Percentiles rank a stretch among this genome's conserved stretches.
These are phyloP conservation scores for Ogataea methanolica DNA, from an alignment of 805 yeast species.

Conservation along the genomic window DNA sequence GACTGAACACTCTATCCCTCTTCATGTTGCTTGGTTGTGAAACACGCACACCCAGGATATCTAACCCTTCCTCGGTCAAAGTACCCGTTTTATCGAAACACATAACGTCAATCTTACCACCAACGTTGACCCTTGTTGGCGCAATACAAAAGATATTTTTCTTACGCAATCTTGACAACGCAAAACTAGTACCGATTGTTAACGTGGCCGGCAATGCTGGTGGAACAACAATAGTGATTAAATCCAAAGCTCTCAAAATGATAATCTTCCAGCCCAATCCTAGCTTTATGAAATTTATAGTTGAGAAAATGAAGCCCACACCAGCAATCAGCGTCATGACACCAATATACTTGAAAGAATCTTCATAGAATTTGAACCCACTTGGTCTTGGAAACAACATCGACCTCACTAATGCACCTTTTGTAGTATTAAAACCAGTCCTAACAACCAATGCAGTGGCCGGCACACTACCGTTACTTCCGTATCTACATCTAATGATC, in stretches of 20 bases:
- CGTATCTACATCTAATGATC: constrained; percentile 73
- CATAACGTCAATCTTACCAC: constrained; percentile 85
- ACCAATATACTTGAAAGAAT: constrained; percentile 93
- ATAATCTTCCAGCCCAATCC: constrained; percentile 68
- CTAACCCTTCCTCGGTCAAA: constrained; percentile 92
- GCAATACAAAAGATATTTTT: constrained; percentile 81
- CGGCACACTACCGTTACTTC: constrained; percentile 52
- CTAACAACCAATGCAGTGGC: constrained; percentile 85
- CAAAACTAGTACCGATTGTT: constrained; percentile 94
- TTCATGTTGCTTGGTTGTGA: constrained; percentile 29
- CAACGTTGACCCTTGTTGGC: constrained; percentile 93
- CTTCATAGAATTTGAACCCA: constrained; percentile 89
- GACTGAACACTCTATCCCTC: constrained; percentile 25
- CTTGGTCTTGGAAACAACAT: constrained; percentile 96
- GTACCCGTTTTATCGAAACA: constrained; percentile 99
- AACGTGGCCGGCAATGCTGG: constrained; percentile 98
- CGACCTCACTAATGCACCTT: constrained; percentile 88
- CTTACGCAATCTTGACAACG: constrained; percentile 67
- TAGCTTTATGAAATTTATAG: constrained; percentile 72
- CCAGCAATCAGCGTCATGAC: constrained; percentile 85
- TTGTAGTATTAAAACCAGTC: constrained; percentile 93
- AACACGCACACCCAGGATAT: constrained; percentile 58
- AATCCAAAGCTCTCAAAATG: constrained; percentile 84
- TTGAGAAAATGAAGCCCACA: constrained; percentile 79
- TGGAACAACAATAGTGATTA: constrained; percentile 95